Base-by-base conservation (phyloP, 2,329 filamentous ascomycete genomes). In the Thelonectria rubi region DNA sequence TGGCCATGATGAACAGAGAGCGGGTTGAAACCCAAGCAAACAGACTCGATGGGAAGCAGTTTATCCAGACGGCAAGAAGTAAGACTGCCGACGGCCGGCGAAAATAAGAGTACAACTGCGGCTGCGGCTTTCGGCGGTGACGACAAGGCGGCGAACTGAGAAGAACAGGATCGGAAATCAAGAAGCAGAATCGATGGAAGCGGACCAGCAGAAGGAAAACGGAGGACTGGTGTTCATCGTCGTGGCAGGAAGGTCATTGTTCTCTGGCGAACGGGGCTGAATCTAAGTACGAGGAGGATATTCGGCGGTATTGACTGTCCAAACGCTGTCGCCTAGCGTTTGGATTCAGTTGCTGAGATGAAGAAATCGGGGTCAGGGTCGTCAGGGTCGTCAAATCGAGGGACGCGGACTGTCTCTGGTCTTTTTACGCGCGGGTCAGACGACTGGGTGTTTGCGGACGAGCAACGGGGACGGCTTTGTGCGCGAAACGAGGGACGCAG, bases 171-270 rank as follows among this genome's bases (percentile, higher is more conserved):
- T 62, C 68, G 67, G 67, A 78, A 81, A 80, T 86, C 81, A 86
- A 79, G 78, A 81, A 81, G 80, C 76, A 78, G 81, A 82, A 79
- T 80, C 79, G 78, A 83, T 82, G 79, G 81, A 79, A 76, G 79
- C 82, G 79, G 78, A 79, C 83, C 80, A 72, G 74, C 72, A 79
- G 75, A 77, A 79, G 75, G 79, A 80, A 75, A 78, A 77, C 71
- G 75, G 76, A 77, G 78, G 79, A 77, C 79, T 77, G 81, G 78
- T 81, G 81, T 80, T 85, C 84, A 86, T 86, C 76, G 83, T 86
- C 76, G 80, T 80, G 72, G 76, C 74, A 72, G 73, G 69, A 74
- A 70, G 74, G 69, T 75, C 75, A 77, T 79, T 71, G 70, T 76
- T 68, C 59, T 65, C 65, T 63, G 58, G 62, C 56, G 66, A 59